Evolutionary conservation across 2,329 filamentous ascomycete species (phyloP), one percentile per base, ranked within the genome.

Genomic region (Xylariales sp.): DNA sequence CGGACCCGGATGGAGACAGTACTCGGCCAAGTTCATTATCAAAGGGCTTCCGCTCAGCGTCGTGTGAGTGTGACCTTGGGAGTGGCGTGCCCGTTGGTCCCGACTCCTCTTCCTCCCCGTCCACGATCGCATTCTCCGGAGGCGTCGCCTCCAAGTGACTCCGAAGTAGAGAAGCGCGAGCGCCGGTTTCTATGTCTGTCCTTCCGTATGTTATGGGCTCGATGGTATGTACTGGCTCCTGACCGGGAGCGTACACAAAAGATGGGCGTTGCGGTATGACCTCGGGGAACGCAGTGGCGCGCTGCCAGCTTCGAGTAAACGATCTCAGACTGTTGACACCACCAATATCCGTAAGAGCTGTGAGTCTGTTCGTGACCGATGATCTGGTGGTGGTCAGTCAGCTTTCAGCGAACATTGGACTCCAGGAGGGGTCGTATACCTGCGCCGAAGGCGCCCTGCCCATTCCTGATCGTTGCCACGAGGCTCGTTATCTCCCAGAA

Each of bases 241-340:
- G 73, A 31, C 80, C 78, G 31, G 77, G 70, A 2, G 74, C 73
- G 47, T 81, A 76, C 40, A 87, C 71, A 58, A 95, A 88, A 24
- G 86, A 84, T 11, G 82, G 81, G 12, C 82, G 79, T 42, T 86
- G 82, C 4, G 88, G 88, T 24, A 93, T 83, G 51, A 95, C 87
- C 61, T 96, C 90, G 49, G 81, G 78, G 63, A 97, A 97, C 43
- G 77, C 84, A 19, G 89, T 88, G 27, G 91, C 91, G 60, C 91
- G 82, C 64, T 91, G 88, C 86, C 89, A 95, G 53, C 88, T 95
- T 46, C 86, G 80, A 32, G 90, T 87, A 60, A 97, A 97, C 56
- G 90, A 95, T 57, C 93, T 84, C 54, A 97, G 86, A 63, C 87
- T 94, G 70, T 97, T 97, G 46, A 90, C 84, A 38, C 91, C 91